Evolutionary conservation across 106 monocot species (phyloP), one percentile per base, ranked within the genome.

Genomic region (Dendrobium huoshanense): DNA sequence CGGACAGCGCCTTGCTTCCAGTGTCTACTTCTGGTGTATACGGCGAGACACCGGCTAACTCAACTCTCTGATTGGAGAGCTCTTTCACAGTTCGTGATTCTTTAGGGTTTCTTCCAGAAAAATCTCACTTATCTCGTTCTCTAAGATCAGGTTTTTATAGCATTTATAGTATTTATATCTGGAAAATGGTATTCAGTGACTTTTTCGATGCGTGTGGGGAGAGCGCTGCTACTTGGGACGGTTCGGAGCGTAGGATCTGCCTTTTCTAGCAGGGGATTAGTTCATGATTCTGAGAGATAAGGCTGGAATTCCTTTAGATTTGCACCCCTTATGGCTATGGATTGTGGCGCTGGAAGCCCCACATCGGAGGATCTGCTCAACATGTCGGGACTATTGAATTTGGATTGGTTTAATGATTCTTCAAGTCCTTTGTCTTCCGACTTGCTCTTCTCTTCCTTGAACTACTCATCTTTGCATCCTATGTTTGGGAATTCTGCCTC

Each of bases 321-420:
- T 72, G 2, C 0, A 11, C 37, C 15, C 51, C 51, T 15, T 51
- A 22, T 78, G 8, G 82, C 85, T 40, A 33, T 73, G 48, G 81
- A 86, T 86, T 88, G 75, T 31, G 31, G 31, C 31, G 31, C 31
- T 31, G 31, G 31, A 31, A 31, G 31, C 31, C 31, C 31, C 31
- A 48, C 55, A 17, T 59, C 76, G 1, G 90, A 92, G 13, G 96
- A 92, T 47, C 79, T 85, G 0, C 51, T 51, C 51, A 77, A 55
- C 67, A 79, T 90, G 24, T 85, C 86, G 4, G 89, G 89, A 40
- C 82, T 94, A 16, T 74, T 91, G 79, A 90, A 82, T 55, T 83
- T 92, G 4, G 94, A 94, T 56, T 70, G 40, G 18, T 89, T 84
- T 25, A 67, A 81, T 6, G 92, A 88, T 19, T 54, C 84, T 18